These are phyloP conservation scores for Colletotrichum eremochloae DNA, from an alignment of 2,329 filamentous ascomycete species.

Conservation along the genomic window DNA sequence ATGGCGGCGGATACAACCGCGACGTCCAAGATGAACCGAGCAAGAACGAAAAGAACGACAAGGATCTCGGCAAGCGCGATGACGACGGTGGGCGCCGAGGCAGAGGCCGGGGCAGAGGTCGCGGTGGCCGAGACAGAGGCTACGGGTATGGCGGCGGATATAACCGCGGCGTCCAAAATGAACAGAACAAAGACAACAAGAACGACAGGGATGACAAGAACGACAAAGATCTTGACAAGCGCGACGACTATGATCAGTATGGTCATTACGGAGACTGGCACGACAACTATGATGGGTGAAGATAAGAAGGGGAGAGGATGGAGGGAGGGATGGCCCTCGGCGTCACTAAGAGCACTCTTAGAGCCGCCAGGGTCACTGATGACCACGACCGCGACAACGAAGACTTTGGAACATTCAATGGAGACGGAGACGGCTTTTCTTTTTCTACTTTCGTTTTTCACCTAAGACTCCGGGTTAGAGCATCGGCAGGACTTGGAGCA, in stretches of 20 bases:
- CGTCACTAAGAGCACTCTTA: background rate
- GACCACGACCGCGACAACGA: background rate
- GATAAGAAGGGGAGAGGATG: background rate
- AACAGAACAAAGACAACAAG: too few species aligned
- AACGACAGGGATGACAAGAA: background rate
- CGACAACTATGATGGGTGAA: background rate
- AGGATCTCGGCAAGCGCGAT: slow-evolving; percentile 9
- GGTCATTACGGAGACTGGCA: background rate
- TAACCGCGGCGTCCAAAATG: background rate
- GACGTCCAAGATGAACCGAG: background rate
- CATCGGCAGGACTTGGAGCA: background rate
- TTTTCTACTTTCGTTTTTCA: background rate
- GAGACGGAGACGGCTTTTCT: background rate
- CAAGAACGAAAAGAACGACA: too few species aligned
- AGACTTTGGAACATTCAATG: too few species aligned
- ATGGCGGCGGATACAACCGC: background rate
- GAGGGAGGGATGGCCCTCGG: slow-evolving; percentile 13
- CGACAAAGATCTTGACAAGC: slow-evolving; percentile 2
- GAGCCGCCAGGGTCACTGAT: background rate
- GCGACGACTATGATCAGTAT: background rate
- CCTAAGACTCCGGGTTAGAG: background rate
- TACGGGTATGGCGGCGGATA: background rate
- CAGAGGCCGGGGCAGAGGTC: background rate
- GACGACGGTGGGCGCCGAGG: background rate
- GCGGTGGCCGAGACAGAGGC: background rate